Base-by-base conservation (phyloP, 2,329 filamentous ascomycete genomes). In the Cadophora malorum region DNA sequence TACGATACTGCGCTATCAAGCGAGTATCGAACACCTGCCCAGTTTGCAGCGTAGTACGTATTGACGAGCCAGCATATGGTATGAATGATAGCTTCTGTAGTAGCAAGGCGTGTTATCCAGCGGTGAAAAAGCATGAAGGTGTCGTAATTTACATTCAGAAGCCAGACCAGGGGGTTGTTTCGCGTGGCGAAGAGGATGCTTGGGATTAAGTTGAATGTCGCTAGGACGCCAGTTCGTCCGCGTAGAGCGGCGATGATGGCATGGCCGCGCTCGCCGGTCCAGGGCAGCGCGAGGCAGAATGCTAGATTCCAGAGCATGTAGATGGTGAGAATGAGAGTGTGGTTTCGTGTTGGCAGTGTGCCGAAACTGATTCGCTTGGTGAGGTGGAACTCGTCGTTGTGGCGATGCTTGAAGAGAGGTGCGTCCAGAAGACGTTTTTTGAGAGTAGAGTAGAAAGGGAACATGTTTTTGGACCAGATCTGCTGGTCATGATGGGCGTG, bases 331-430 rank as follows among this genome's bases (percentile, higher is more conserved):
- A 95, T 83, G 64, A 92, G 77, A 12, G 88, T 86, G 76, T 96
- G 91, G 75, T 93, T 88, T 63, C 92, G 83, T 19, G 90, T 90
- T 0, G 92, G 92, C 31, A 96, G 81, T 0, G 91, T 94, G 69
- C 92, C 91, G 64, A 92, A 86, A 72, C 88, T 88, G 76, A 91
- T 80, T 14, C 88, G 88, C 23, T 82, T 82, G 31, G 87, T 90
- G 14, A 93, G 79, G 75, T 89, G 88, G 71, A 92, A 84, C 75
- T 91, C 89, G 33, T 86, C 83, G 75, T 95, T 94, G 41, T 45
- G 41, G 41, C 41, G 41, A 80, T 95, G 92, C 73, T 91, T 84
- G 74, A 88, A 85, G n/a, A 96, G 80, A 5, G 92, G 92, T 0
- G 92, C 89, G 75, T 88, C 88, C 23, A 89, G 79, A 21, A 92